Percentiles rank a stretch among this genome's conserved stretches.
Evolutionary conservation across 805 yeast genomes (phyloP).

Genomic region (Zygoascus tannicola): DNA sequence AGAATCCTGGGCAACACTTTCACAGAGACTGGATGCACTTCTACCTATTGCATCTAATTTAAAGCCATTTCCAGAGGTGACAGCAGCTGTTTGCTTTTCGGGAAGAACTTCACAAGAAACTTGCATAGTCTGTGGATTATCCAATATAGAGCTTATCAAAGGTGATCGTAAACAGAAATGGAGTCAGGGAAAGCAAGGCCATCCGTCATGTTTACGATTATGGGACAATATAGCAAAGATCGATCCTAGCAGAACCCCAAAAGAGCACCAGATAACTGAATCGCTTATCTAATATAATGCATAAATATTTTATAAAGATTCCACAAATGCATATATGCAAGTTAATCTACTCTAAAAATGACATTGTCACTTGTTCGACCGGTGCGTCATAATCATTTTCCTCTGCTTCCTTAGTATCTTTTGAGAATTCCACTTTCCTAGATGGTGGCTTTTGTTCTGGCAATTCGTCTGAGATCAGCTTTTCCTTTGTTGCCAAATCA

Average conservation of each 20-base stretch:
- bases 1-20: conserved; percentile 15
- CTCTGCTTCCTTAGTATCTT: not conserved
- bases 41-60: conserved; percentile 4
- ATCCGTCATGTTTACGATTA: conserved; percentile 15
- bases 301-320: too few relatives aligned
- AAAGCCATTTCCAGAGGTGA: conserved; percentile 10
- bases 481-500: not conserved
- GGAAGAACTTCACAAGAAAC: conserved; percentile 1
- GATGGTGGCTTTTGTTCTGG: too few relatives aligned
- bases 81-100: conserved; percentile 9
- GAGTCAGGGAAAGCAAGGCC: conserved; percentile 12
- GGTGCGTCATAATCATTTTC: not conserved
- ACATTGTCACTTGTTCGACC: conserved; percentile 15
- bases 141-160: conserved; percentile 16
- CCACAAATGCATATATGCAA: not conserved
- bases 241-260: conserved; percentile 5
- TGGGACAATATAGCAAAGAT: conserved; percentile 18
- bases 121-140: conserved; percentile 19
- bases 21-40: conserved; percentile 13
- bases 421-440: not conserved
- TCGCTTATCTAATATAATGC: not conserved
- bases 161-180: conserved; percentile 14
- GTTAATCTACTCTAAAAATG: conserved; percentile 12
- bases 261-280: too few relatives aligned
- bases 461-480: not conserved